Conservation (phyloP, 495 filamentous ascomycete species). For the Tuber calosporum region DNA sequence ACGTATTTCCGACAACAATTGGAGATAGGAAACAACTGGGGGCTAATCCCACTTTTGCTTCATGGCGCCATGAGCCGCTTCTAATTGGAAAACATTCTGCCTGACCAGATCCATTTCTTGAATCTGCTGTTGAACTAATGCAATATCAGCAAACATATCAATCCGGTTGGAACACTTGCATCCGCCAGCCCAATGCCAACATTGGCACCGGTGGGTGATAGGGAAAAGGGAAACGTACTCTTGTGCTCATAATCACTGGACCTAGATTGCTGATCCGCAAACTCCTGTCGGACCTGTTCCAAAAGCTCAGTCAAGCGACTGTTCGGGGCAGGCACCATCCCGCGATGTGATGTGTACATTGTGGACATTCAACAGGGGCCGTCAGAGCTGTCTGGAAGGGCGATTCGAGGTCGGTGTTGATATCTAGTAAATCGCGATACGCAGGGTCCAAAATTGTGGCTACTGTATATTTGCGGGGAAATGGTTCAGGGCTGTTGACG, state of each 20-base stretch:
- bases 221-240: conserved; percentile 55
- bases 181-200: conserved; percentile 4
- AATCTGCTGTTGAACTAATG: conserved; percentile 71
- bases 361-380: conserved; percentile 50
- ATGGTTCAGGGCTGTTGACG: conserved; percentile 3
- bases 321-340: conserved; percentile 66
- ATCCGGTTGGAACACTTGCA: conserved; percentile 10
- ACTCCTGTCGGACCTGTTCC: conserved; percentile 82
- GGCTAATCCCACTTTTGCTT: conserved; percentile 66
- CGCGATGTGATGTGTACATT: conserved; percentile 84
- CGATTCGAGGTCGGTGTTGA: conserved; percentile 9
- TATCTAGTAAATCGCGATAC: conserved; percentile 16
- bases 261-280: conserved; percentile 69
- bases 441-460: conserved; percentile 14
- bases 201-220: conserved; percentile 4
- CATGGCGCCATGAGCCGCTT: conserved; percentile 75
- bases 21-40: conserved; percentile 32
- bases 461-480: conserved; percentile 22
- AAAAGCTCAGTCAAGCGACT: conserved; percentile 81
- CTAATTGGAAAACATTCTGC: conserved; percentile 81
- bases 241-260: conserved; percentile 80
- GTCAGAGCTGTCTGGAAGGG: conserved; percentile 12
- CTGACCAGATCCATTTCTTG: conserved; percentile 89
- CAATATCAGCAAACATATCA: conserved; percentile 25
- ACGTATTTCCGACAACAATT: background rate